Evolutionary conservation across 2,329 filamentous ascomycete genomes (phyloP).

Genomic region (Plenodomus tracheiphilus): DNA sequence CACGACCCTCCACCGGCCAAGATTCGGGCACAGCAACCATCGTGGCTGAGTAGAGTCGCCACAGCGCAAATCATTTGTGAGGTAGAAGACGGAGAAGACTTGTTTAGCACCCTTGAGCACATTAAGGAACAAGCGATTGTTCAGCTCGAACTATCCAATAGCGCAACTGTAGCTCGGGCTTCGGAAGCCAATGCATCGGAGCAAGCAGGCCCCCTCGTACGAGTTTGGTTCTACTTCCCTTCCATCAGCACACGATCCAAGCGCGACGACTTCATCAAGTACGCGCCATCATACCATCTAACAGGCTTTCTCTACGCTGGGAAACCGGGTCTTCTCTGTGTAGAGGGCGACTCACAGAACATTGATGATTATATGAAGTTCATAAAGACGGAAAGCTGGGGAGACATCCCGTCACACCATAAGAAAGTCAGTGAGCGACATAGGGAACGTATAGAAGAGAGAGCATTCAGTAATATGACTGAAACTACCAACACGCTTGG

Average conservation of each 20-base stretch:
- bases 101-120: conserved; percentile 26
- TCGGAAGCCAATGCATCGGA: not conserved
- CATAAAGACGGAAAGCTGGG: conserved; percentile 66
- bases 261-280: conserved; percentile 59
- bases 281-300: conserved; percentile 57
- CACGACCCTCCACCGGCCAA: conserved; percentile 24
- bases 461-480: conserved; percentile 59
- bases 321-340: conserved; percentile 60
- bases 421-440: conserved; percentile 65
- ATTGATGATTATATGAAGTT: conserved; percentile 65
- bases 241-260: conserved; percentile 64
- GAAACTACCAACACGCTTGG: conserved; percentile 59
- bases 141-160: conserved; percentile 1
- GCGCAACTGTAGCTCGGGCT: not conserved
- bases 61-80: conserved; percentile 19
- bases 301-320: conserved; percentile 65
- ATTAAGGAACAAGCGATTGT: conserved; percentile 22
- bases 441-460: conserved; percentile 45
- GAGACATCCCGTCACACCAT: conserved; percentile 63
- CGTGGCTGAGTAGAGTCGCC: conserved; percentile 27
- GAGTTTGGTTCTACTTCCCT: conserved; percentile 67
- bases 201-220: conserved; percentile 40
- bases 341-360: conserved; percentile 53
- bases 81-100: conserved; percentile 14
- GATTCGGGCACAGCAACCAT: conserved; percentile 26